Evolutionary conservation across 192 early-diverging fungal genomes (phyloP).

Genomic region (Podila verticillata): DNA sequence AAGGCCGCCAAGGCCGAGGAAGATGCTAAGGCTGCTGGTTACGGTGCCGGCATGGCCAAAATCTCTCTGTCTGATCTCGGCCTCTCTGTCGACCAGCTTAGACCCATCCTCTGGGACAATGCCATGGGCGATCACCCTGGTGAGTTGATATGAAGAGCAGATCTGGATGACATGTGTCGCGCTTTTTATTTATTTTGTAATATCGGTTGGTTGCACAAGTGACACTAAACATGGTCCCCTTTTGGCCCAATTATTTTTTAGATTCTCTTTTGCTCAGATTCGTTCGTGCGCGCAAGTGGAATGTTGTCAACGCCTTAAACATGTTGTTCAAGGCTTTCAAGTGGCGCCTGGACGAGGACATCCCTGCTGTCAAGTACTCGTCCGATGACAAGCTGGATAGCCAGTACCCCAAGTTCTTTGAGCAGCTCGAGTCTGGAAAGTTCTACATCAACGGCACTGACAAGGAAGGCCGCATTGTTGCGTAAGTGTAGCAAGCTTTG

Average conservation of each 20-base stretch:
- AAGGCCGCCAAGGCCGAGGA: slow-evolving; percentile 14
- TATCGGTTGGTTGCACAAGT: background rate
- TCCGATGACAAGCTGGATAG: slow-evolving; percentile 8
- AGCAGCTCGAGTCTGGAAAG: slow-evolving; percentile 56
- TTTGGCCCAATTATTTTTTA: background rate
- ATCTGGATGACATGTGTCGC: background rate
- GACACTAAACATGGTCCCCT: too few species aligned
- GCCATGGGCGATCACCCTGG: slow-evolving; percentile 16
- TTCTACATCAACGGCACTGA: slow-evolving; percentile 57
- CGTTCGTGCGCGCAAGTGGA: slow-evolving; percentile 90
- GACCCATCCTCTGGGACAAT: slow-evolving; percentile 14
- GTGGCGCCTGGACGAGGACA: slow-evolving; percentile 74
- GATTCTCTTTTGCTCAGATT: slow-evolving; percentile 72
- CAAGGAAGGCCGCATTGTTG: slow-evolving; percentile 53
- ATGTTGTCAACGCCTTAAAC: slow-evolving; percentile 70
- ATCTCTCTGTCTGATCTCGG: slow-evolving; percentile 14
- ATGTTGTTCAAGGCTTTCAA: slow-evolving; percentile 76
- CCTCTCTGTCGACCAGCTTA: slow-evolving; percentile 15
- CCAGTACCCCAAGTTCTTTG: slow-evolving; percentile 6
- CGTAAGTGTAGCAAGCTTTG: slow-evolving; percentile 32
- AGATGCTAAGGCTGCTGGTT: slow-evolving; percentile 11
- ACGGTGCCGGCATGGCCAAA: slow-evolving; percentile 23
- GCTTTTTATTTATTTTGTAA: background rate
- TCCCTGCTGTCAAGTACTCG: slow-evolving; percentile 51
- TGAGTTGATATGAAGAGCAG: background rate